Evolutionary conservation across 352 stramenopile species (phyloP), one percentile per base, ranked within the genome.

Genomic region (Phytophthora syringae): DNA sequence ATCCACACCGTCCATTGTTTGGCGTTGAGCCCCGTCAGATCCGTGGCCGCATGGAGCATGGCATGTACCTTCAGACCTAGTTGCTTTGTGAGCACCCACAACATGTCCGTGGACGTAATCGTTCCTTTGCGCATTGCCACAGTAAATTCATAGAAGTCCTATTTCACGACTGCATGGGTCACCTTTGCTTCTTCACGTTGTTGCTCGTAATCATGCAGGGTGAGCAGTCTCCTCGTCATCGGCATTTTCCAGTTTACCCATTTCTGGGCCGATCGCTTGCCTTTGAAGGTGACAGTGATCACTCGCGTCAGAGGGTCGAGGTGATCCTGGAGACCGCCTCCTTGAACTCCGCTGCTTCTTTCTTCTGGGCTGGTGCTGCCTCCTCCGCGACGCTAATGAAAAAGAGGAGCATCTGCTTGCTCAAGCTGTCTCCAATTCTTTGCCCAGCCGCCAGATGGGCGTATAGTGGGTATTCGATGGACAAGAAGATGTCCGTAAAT

Each of bases 391-490:
- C 7, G 3, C 51, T 3, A 15, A 52, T 52, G 4, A 22, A 24
- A 22, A 7, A 3, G 5, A 64, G 7, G 1, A 59, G 10, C 20
- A n/a, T 48, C 15, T 53, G 25, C 12, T 52, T 52, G 5, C 45
- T 13, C 2, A 66, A 11, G 5, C 37, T 48, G 15, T 4, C 7
- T 2, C 5, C 2, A 13, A 59, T 54, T 1, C 30, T 13, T 12
- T 66, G 59, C 0, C 49, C 49, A 3, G 50, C 28, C 5, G 18
- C n/a, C 9, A 67, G 13, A 32, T 67, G 59, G 7, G 32, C 59
- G 27, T 67, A 60, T 3, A 55, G 2, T 3, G 50, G 59, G 22
- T 59, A 59, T n/a, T 65, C 48, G 9, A 59, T 42, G 1, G 28
- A 20, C 15, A 60, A 12, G 6, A 55, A 67, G 3, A 60, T 49